Percentiles rank a stretch among this genome's conserved stretches.
Evolutionary conservation across 2,329 filamentous ascomycete species (phyloP).

Genomic region (Curvularia lunata): DNA sequence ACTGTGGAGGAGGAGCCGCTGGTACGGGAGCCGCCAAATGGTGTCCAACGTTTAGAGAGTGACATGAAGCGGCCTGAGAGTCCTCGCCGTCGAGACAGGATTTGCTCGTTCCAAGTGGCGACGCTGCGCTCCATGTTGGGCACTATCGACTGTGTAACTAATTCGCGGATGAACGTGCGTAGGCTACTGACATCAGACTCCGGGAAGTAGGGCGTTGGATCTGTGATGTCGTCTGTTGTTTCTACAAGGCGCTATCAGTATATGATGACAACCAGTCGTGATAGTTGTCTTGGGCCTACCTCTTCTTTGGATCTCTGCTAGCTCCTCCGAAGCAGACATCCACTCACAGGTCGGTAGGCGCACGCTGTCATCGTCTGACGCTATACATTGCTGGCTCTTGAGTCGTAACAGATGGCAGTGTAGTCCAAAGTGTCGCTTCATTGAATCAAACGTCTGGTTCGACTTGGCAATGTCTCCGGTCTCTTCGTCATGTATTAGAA

Average conservation of each 20-base stretch:
- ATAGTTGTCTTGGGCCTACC: conserved; percentile 48
- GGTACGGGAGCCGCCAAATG: conserved; percentile 73
- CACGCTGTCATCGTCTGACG: conserved; percentile 90
- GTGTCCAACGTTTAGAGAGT: conserved; percentile 86
- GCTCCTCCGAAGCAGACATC: conserved; percentile 85
- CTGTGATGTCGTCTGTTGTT: conserved; percentile 71
- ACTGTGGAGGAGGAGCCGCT: conserved; percentile 60
- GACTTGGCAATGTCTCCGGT: conserved; percentile 90
- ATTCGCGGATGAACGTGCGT: conserved; percentile 86
- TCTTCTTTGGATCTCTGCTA: conserved; percentile 73
- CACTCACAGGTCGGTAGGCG: conserved; percentile 83
- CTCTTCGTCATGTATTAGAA: conserved; percentile 95
- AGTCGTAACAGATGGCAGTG: conserved; percentile 92
- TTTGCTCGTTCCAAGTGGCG: conserved; percentile 95
- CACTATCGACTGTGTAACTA: conserved; percentile 92
- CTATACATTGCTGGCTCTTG: conserved; percentile 81
- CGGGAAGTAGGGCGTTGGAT: conserved; percentile 79
- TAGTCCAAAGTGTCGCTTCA: conserved; percentile 97
- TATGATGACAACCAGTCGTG: neutral
- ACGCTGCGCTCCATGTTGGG: conserved; percentile 95
- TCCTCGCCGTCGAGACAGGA: conserved; percentile 86
- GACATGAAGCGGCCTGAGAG: conserved; percentile 94
- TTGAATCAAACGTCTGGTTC: conserved; percentile 91
- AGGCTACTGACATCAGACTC: conserved; percentile 91
- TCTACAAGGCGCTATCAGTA: conserved; percentile 51